Evolutionary conservation across 129 eudicot genomes (phyloP).

Genomic region (Heracleum sosnowskyi): DNA sequence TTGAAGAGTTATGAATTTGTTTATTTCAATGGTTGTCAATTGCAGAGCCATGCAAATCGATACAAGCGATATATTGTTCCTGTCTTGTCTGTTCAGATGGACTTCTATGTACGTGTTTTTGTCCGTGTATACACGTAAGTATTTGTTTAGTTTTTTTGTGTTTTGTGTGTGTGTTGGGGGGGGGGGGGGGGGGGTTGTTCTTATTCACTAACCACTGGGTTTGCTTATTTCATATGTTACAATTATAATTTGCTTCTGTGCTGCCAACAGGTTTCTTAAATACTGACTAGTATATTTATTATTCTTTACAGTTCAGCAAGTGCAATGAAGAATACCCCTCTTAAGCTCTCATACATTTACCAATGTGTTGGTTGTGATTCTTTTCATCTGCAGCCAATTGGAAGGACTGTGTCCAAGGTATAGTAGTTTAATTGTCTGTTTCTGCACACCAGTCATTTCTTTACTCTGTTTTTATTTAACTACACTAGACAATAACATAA

Average conservation of each 20-base stretch:
- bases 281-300: constrained; percentile 10
- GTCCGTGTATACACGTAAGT: constrained; percentile 92
- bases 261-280: not conserved
- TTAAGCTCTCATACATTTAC: constrained; percentile 85
- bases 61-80: constrained; percentile 93
- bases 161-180: too few species aligned
- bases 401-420: constrained; percentile 87
- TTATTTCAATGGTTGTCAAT: not conserved
- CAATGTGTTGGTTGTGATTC: constrained; percentile 99
- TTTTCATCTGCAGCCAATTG: constrained; percentile 93
- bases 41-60: constrained; percentile 98
- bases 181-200: not conserved
- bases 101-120: constrained; percentile 93
- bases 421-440: too few species aligned
- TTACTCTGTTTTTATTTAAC: too few species aligned
- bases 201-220: not conserved
- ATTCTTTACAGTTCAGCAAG: constrained; percentile 78
- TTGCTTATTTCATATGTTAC: not conserved
- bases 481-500: too few species aligned
- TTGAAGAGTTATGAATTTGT: not conserved
- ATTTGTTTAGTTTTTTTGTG: not conserved
- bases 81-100: constrained; percentile 89
- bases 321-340: constrained; percentile 95
- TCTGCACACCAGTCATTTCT: too few species aligned
- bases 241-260: not conserved